These are phyloP conservation scores for Spiraea crenata DNA, from an alignment of 331 rosid genomes.

Conservation along the genomic window DNA sequence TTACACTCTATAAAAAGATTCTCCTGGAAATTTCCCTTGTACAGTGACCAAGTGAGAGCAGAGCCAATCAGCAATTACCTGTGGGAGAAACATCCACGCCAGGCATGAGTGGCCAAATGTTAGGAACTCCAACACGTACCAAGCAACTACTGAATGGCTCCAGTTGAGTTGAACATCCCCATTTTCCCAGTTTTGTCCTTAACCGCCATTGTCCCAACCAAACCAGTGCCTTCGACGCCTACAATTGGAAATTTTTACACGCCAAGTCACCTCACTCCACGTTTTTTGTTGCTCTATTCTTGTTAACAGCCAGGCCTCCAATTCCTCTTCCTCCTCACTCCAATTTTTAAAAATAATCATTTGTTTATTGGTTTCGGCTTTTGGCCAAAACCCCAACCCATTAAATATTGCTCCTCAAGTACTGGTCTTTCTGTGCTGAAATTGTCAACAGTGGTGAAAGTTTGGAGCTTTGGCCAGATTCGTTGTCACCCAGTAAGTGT, in stretches of 20 bases:
- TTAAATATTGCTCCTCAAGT: neutral
- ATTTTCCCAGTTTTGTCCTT: slow-evolving; percentile 37
- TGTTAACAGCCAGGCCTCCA: neutral
- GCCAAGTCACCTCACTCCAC: neutral
- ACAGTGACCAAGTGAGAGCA: neutral
- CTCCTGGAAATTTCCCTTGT: too few relatives aligned
- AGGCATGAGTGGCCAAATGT: neutral
- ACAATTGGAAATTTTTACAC: neutral
- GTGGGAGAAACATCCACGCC: neutral
- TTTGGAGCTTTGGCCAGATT: slow-evolving; percentile 22
- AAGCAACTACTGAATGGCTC: slow-evolving; percentile 30
- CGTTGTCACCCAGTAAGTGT: slow-evolving; percentile 22
- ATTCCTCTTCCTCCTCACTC: neutral
- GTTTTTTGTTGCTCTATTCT: slow-evolving; percentile 3
- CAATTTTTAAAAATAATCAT: neutral
- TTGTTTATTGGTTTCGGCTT: neutral
- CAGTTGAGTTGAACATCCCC: slow-evolving; percentile 22
- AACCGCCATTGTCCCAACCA: slow-evolving; percentile 5
- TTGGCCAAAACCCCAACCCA: neutral
- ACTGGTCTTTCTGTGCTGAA: neutral
- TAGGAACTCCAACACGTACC: slow-evolving; percentile 21
- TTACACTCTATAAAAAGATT: neutral
- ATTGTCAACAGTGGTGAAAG: neutral
- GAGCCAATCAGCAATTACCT: neutral
- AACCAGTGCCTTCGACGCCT: neutral